Conservation (phyloP, 805 yeast species). For the Metschnikowia shivogae region DNA sequence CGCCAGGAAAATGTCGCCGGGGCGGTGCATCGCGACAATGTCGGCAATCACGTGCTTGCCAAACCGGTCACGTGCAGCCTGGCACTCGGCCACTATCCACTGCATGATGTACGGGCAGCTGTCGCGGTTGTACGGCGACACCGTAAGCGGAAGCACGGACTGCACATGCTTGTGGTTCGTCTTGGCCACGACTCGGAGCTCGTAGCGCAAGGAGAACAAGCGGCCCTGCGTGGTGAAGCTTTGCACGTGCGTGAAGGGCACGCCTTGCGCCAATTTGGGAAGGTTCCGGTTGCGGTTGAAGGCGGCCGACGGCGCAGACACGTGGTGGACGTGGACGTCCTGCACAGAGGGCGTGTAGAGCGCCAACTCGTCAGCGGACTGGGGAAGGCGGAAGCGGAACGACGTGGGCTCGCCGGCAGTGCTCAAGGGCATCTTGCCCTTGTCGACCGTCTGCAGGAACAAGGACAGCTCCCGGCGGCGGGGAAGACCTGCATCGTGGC, state of each 20-base stretch:
- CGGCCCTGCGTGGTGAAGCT: conserved; percentile 50
- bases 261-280: conserved; percentile 33
- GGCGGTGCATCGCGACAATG: conserved; percentile 16
- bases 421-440: conserved; percentile 16
- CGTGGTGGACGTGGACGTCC: conserved; percentile 5
- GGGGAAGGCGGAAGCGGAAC: conserved; percentile 30
- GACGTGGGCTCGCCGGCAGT: conserved; percentile 25
- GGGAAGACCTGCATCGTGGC: conserved; percentile 48
- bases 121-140: conserved; percentile 49
- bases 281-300: conserved; percentile 20
- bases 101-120: conserved; percentile 47
- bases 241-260: conserved; percentile 44
- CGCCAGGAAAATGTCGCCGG: conserved; percentile 20
- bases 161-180: conserved; percentile 47
- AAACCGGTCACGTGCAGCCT: conserved; percentile 35
- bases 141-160: conserved; percentile 47
- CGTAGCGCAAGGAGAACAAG: conserved; percentile 50
- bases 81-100: conserved; percentile 53
- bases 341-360: conserved; percentile 13
- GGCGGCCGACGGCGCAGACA: conserved; percentile 14
- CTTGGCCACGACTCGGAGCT: conserved; percentile 46
- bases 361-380: conserved; percentile 32
- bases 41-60: conserved; percentile 28
- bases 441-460: conserved; percentile 28
- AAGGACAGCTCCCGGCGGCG: conserved; percentile 45